A percentile compares a stretch with the other conserved stretches of the same genome.
Evolutionary conservation across 2,329 filamentous ascomycete genomes (phyloP).

Genomic region (Verticillium longisporum): DNA sequence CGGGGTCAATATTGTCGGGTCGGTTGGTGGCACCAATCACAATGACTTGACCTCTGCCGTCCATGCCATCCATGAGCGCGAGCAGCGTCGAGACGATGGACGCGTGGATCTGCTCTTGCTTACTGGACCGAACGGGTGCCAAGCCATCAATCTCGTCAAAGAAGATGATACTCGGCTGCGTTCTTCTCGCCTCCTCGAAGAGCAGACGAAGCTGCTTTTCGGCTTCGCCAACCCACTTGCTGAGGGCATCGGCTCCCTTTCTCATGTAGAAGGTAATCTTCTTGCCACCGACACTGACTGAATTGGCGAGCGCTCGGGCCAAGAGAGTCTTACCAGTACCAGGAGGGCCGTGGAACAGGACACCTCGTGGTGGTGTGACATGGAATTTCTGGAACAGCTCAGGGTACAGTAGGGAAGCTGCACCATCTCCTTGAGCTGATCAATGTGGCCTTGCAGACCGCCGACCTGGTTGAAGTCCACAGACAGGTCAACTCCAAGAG

Average conservation of each 20-base stretch:
- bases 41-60: conserved; percentile 95
- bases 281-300: conserved; percentile 73
- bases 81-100: conserved; percentile 95
- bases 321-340: conserved; percentile 98
- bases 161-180: conserved; percentile 97
- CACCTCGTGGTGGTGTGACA: conserved; percentile 88
- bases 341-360: conserved; percentile 93
- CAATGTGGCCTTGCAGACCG: conserved; percentile 86
- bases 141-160: conserved; percentile 98
- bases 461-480: conserved; percentile 94
- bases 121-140: conserved; percentile 91
- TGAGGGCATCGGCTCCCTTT: conserved; percentile 93
- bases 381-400: conserved; percentile 89
- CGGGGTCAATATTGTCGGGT: conserved; percentile 92
- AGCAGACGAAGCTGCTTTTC: conserved; percentile 89
- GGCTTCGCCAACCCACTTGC: conserved; percentile 98
- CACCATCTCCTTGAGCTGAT: conserved; percentile 98
- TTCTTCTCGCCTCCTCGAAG: conserved; percentile 93
- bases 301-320: conserved; percentile 85
- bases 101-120: conserved; percentile 97
- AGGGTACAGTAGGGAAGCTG: conserved; percentile 89
- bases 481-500: conserved; percentile 83
- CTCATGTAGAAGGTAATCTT: conserved; percentile 99
- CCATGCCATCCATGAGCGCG: conserved; percentile 96
- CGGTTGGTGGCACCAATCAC: conserved; percentile 98